Percentiles rank a stretch among this genome's conserved stretches.
Evolutionary conservation across 2,329 filamentous ascomycete species (phyloP).

Genomic region (Geosmithia morbida): DNA sequence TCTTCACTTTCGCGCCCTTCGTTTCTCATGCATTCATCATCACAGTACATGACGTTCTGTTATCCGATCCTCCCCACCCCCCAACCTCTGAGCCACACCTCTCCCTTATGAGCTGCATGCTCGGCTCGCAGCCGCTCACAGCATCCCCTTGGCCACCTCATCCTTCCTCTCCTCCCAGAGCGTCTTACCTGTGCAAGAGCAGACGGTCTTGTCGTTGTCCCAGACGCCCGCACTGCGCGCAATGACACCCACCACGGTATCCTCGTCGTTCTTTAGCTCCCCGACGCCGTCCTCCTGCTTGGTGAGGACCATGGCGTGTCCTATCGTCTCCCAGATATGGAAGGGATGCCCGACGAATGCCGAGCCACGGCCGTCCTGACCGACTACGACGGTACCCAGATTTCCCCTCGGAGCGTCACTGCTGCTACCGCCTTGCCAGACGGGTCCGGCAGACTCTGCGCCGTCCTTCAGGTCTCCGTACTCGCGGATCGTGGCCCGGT

Average conservation of each 20-base stretch:
- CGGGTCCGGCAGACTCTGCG: constrained; percentile 64
- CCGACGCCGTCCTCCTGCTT: constrained; percentile 39
- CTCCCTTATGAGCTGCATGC: neutral
- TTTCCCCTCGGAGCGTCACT: constrained; percentile 21
- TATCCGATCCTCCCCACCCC: no score
- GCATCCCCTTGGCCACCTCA: constrained; percentile 79
- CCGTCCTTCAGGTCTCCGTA: constrained; percentile 78
- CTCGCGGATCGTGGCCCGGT: constrained; percentile 73
- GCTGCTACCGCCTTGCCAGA: constrained; percentile 41
- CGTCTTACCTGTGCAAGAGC: constrained; percentile 94
- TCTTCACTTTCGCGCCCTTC: no score
- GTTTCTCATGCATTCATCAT: no score
- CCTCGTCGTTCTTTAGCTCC: constrained; percentile 53
- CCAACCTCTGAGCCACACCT: no score
- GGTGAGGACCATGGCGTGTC: constrained; percentile 78
- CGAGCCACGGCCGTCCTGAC: constrained; percentile 58
- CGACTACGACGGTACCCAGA: constrained; percentile 65
- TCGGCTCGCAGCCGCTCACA: constrained; percentile 26
- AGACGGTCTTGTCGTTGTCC: constrained; percentile 98
- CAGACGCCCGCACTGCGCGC: constrained; percentile 93
- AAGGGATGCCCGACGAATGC: constrained; percentile 72
- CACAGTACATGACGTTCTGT: no score
- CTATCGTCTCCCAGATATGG: constrained; percentile 92
- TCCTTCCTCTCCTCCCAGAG: constrained; percentile 95
- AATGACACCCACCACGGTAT: constrained; percentile 86